These are phyloP conservation scores for Aspergillus bombycis DNA, from an alignment of 2,329 filamentous ascomycete genomes.

Conservation along the genomic window DNA sequence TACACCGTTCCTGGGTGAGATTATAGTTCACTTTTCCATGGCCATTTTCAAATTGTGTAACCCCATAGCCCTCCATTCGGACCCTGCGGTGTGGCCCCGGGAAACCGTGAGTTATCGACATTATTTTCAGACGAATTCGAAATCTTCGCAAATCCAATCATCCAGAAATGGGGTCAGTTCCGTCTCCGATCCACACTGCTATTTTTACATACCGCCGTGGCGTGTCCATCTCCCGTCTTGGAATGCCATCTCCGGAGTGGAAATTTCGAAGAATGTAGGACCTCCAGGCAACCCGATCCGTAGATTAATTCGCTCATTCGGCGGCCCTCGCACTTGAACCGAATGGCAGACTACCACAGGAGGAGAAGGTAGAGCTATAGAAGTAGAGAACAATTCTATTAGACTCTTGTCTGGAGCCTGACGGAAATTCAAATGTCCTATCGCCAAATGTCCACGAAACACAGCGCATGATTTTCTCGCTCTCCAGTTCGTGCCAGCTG, in stretches of 20 bases:
- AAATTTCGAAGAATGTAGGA: constrained; percentile 4
- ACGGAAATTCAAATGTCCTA: background rate
- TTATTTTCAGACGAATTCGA: background rate
- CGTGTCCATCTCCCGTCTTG: constrained; percentile 5
- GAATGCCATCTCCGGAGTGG: constrained; percentile 1
- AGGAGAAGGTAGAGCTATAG: background rate
- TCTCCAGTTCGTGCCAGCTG: background rate
- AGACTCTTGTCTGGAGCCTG: background rate
- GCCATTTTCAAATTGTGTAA: background rate
- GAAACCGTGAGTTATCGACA: background rate
- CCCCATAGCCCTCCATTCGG: background rate
- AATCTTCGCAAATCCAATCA: background rate
- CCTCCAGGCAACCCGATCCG: background rate
- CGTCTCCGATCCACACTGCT: constrained; percentile 4
- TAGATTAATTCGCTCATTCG: background rate
- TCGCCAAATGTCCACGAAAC: background rate
- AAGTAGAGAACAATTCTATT: constrained; percentile 5
- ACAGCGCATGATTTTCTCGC: background rate
- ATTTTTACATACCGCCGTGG: constrained; percentile 6
- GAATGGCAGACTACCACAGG: background rate
- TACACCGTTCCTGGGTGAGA: background rate
- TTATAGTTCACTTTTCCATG: background rate
- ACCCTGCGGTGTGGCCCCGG: background rate
- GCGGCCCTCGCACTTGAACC: background rate
- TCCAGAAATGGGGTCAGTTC: background rate